Base-by-base conservation (phyloP, 2,329 filamentous ascomycete species). In the Chalara sp. region DNA sequence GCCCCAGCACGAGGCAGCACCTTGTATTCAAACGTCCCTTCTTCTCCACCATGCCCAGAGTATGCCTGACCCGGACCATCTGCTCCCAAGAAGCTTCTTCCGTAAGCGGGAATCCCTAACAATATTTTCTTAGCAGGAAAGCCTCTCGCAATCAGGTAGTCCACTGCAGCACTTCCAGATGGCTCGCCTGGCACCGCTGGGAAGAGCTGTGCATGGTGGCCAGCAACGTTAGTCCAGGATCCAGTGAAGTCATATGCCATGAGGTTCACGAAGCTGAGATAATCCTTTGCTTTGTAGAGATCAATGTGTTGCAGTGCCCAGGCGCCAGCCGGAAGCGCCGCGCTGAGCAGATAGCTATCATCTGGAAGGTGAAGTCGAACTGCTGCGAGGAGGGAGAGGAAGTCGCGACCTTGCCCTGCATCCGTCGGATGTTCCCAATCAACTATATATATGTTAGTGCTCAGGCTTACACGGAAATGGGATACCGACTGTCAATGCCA, bases 241-340 rank as follows among this genome's bases (percentile, higher is more conserved):
- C 87, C 87, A 30, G 79, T 82, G 62, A 91, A 87, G 66, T 93
- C 87, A 67, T 90, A 93, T 1, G 87, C 80, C 79, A 86, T 89
- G 35, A 93, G 70, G 65, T 92, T 92, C 65, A 93, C 71, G 55
- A 84, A 76, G 66, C 92, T 86, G 35, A 93, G 73, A 58, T 87
- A 83, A 44, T 78, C 70, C 46, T 83, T 76, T 8, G 83, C 79
- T 51, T 74, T 71, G 28, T 67, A 70, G 8, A 92, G 71, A 63
- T 90, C 79, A 63, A 92, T 86, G 61, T 85, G 76, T 59, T 81
- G 78, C 49, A 93, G 71, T 0, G 83, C 76, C 69, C 80, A 79
- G 63, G 79, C 75, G 40, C 76, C 79, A 8, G 84, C 85, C 3
- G 88, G 86, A 5, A 93, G 76, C 33, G 85, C 84, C 37, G 86